Evolutionary conservation across 2,329 filamentous ascomycete species (phyloP), one percentile per base, ranked within the genome.

Genomic region (Arthrobotrys entomopaga): DNA sequence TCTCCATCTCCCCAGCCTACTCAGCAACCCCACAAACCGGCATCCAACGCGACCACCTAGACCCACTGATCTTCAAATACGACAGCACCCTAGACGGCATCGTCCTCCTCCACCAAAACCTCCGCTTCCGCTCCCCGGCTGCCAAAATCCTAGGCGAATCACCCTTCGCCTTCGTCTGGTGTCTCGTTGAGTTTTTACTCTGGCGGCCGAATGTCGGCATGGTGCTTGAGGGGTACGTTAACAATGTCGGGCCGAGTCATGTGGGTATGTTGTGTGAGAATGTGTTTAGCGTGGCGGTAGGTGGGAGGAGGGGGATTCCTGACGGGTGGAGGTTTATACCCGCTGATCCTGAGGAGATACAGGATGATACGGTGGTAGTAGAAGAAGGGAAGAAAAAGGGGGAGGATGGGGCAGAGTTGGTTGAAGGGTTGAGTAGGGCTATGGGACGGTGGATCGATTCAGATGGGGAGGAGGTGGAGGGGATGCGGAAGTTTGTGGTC

Each of bases 221-320:
- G 7, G 88, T 86, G 82, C 86, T 98, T 80, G 89, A 93, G 77
- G 95, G 92, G 10, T 89, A 86, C 77, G 87, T 97, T 65, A 95
- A 94, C 79, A 84, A 97, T 29, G 92, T 96, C 80, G 94, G 90
- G 54, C 91, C 95, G 78, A 92, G 92, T 5, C 92, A 97, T 80
- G 86, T 99, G 5, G 93, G 94, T 19, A 87, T 97, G 1, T 88
- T 96, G 10, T 95, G 92, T 81, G 93, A 92, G 82, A 94, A 94
- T 81, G 88, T 92, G 77, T 98, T 98, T 85, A 96, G 95, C 78
- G 91, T 94, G 0, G 92, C 90, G 49, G 91, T 99, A 72, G 63
- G 52, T 4, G 38, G 48, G 58, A 90, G 94, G 52, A 5, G 29
- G 29, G 71, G 71, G 19, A 84, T 99, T 15, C 95, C 95, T 0